Evolutionary conservation across 129 eudicot species (phyloP), one percentile per base, ranked within the genome.

Genomic region (Flaveria robusta): DNA sequence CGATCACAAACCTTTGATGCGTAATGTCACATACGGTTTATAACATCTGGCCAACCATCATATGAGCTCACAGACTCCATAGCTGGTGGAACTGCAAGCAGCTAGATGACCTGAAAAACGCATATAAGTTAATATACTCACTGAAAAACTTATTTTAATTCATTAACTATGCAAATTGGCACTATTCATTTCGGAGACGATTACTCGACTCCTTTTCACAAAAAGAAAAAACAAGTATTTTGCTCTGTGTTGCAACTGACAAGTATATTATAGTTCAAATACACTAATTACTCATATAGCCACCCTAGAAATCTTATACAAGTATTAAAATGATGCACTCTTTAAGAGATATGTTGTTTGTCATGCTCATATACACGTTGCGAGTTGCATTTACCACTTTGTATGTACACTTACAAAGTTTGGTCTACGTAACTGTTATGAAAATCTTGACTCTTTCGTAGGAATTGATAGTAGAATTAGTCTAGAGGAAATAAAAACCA

Each of bases 61-160:
- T 70, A n/a, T 9, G 39, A 24, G 22, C 39, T 47, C 10, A 39
- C 71, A 15, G 3, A 66, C 29, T 7, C 14, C 2, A 62, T 39
- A 63, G 60, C 43, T 46, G 43, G 16, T 46, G 60, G 10, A 50
- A 70, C 75, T 18, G 4, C 75, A 71, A 27, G 47, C 75, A 71
- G n/a, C 75, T 13, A 16, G 49, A 51, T 70, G 24, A 70, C 74
- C 74, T 70, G 74, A 16, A 71, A 51, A 9, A 51, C 23, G 27
- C 16, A 51, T 9, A 43, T 43, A 8, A 71, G 27, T 39, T 50
- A 27, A n/a, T 71, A 13, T 27, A 71, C 31, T 50, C 7, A 47
- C 26, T 3, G 9, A 11, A 19, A 7, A 42, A 15, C 20, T 66
- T 5, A 29, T 11, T 67, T 12, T 39, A 20, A 12, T 19, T 54